These are phyloP conservation scores for Yamadazyma trypodendri DNA, from an alignment of 1,139 yeast species.

Conservation along the genomic window DNA sequence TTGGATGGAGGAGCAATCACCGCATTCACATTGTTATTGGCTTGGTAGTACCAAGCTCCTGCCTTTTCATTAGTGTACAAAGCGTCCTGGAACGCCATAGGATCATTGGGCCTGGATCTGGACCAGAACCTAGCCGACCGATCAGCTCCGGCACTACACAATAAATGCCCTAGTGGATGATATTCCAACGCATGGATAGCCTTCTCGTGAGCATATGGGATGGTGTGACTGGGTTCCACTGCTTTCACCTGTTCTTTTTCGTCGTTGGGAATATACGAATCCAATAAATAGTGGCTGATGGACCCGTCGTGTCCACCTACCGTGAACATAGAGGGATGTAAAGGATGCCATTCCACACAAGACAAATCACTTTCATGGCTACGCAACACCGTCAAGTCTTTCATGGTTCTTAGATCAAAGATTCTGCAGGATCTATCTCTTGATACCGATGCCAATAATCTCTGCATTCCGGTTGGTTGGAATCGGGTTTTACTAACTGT, in stretches of 20 bases:
- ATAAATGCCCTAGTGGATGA: slow-evolving; percentile 90
- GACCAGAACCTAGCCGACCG: slow-evolving; percentile 95
- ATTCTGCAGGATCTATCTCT: slow-evolving; percentile 86
- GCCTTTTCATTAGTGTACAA: slow-evolving; percentile 65
- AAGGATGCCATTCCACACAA: slow-evolving; percentile 89
- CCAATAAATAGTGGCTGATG: slow-evolving; percentile 71
- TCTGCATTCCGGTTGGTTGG: slow-evolving; percentile 66
- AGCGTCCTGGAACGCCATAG: slow-evolving; percentile 77
- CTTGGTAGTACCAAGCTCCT: slow-evolving; percentile 73
- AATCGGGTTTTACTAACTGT: slow-evolving; percentile 83
- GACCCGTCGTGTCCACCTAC: slow-evolving; percentile 92
- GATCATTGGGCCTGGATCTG: slow-evolving; percentile 87
- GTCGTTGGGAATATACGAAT: slow-evolving; percentile 46
- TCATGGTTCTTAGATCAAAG: slow-evolving; percentile 84
- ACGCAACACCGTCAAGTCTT: slow-evolving; percentile 67
- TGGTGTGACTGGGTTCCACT: slow-evolving; percentile 56
- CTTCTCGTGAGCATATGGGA: slow-evolving; percentile 93
- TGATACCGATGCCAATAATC: slow-evolving; percentile 81
- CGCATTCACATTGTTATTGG: slow-evolving; percentile 64
- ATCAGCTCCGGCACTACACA: slow-evolving; percentile 93
- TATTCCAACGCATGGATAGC: slow-evolving; percentile 88
- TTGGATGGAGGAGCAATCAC: slow-evolving; percentile 37
- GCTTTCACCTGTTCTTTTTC: slow-evolving; percentile 19
- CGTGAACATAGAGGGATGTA: slow-evolving; percentile 74
- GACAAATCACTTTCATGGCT: slow-evolving; percentile 86